These are phyloP conservation scores for Cochliopodium minus DNA, from an alignment of 208 protist genomes.

Conservation along the genomic window DNA sequence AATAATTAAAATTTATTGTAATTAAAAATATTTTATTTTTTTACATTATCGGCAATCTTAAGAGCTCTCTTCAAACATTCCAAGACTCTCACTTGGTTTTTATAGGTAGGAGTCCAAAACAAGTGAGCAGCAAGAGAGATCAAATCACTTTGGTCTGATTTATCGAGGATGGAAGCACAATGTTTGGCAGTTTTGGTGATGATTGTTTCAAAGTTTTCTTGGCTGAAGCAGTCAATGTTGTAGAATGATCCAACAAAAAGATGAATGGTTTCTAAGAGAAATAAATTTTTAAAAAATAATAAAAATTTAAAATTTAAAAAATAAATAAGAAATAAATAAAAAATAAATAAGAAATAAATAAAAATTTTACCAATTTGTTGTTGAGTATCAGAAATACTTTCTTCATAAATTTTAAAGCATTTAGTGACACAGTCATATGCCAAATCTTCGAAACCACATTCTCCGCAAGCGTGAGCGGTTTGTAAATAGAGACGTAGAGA, in stretches of 20 bases:
- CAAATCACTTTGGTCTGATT: slow-evolving; percentile 62
- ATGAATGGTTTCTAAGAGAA: not conserved
- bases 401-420: slow-evolving; percentile 79
- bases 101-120: slow-evolving; percentile 40
- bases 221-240: slow-evolving; percentile 23
- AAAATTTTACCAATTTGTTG: slow-evolving; percentile 29
- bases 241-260: not conserved
- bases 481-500: slow-evolving; percentile 63
- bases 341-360: no score
- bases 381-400: slow-evolving; percentile 58
- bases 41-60: slow-evolving; percentile 3
- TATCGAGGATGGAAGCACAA: slow-evolving; percentile 61
- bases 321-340: no score
- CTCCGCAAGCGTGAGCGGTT: slow-evolving; percentile 49
- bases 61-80: not conserved
- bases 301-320: no score
- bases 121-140: slow-evolving; percentile 55
- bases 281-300: not conserved
- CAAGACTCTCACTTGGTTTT: not conserved
- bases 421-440: slow-evolving; percentile 65
- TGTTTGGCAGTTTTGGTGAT: slow-evolving; percentile 63
- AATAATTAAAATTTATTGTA: slow-evolving; percentile 55
- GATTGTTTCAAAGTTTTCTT: slow-evolving; percentile 74
- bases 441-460: slow-evolving; percentile 42
- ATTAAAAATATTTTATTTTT: slow-evolving; percentile 32